Conservation (phyloP, 2,329 filamentous ascomycete species). For the Aspergillus sp. region DNA sequence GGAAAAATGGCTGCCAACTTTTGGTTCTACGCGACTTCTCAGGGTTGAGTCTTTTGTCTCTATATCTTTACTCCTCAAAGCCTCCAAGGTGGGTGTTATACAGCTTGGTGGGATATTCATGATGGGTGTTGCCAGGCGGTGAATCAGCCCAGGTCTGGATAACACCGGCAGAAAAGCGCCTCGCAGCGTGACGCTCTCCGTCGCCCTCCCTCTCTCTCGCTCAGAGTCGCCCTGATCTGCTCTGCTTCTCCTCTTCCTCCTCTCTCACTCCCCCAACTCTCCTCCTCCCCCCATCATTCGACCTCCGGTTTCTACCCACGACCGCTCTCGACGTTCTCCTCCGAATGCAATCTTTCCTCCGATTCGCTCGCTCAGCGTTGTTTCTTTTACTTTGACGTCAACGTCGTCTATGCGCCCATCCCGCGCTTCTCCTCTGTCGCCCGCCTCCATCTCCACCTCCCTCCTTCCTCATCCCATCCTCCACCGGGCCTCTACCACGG, state of each 20-base stretch:
- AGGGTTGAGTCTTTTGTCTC: background rate
- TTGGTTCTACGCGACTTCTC: background rate
- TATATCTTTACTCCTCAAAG: too few species aligned
- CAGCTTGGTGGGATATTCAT: background rate
- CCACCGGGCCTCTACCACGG: conserved; percentile 6
- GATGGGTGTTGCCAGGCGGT: conserved; percentile 3
- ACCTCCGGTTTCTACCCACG: conserved; percentile 10
- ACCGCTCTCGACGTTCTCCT: conserved; percentile 8
- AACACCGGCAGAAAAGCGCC: conserved; percentile 16
- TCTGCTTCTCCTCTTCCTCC: conserved; percentile 1
- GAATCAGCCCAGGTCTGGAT: conserved; percentile 3
- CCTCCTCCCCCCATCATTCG: conserved; percentile 15
- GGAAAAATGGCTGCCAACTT: background rate
- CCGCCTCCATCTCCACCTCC: conserved; percentile 29
- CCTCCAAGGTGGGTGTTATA: too few species aligned
- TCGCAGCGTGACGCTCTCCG: conserved; percentile 10
- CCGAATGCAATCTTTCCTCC: conserved; percentile 2
- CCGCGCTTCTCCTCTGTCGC: conserved; percentile 32
- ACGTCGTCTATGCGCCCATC: conserved; percentile 32
- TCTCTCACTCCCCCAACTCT: conserved; percentile 1
- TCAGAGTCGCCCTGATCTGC: conserved; percentile 5
- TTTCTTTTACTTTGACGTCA: conserved; percentile 11
- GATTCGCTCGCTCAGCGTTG: conserved; percentile 10
- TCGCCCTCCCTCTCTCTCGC: conserved; percentile 5
- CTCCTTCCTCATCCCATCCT: conserved; percentile 10